Base-by-base conservation (phyloP, 1,284 basidiomycete species). In the Boletus smithii region DNA sequence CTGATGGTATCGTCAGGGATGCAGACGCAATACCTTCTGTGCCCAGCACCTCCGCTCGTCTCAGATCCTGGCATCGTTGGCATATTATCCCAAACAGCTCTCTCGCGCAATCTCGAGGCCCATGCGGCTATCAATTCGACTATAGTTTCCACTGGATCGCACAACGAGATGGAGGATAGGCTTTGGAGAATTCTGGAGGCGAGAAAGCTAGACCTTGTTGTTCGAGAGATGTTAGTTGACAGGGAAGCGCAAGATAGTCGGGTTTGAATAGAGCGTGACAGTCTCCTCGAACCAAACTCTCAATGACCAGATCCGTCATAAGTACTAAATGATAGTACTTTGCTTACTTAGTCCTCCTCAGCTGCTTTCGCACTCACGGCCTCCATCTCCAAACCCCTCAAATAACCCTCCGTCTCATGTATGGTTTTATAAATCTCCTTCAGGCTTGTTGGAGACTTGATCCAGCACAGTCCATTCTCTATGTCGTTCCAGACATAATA, bases 51-150 rank as follows among this genome's bases (percentile, higher is more conserved):
- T 1, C 79, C 81, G 4, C 68, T 83, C 24, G 72, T 83, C 48
- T 62, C 61, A 11, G 67, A 74, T 44, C 73, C 79, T 5, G 52
- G 55, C 7, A 53, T 67, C 8, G 78, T 75, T 51, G 40, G 56
- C 8, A 56, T 63, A 5, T 68, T 84, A 10, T 74, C 77, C 10
- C 50, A 59, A 7, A 63, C 68, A 0, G 79, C 76, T 1, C 66
- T 85, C 26, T 72, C 73, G 54, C 68, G 74, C 14, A 85, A 85
- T 56, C 71, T 85, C 7, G 65, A 66, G 16, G 81, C 73, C 2
- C 81, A 85, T 57, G 62, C 65, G 2, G 53, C 44, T 8, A 54
- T 57, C 50, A 68, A 73, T 47, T 32, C 55, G 5, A 46, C 37
- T 1, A 63, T 71, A 11, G 16, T 53, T 13, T 46, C 53, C 1